Evolutionary conservation across 1,139 yeast genomes (phyloP).

Genomic region (Candida sojae): DNA sequence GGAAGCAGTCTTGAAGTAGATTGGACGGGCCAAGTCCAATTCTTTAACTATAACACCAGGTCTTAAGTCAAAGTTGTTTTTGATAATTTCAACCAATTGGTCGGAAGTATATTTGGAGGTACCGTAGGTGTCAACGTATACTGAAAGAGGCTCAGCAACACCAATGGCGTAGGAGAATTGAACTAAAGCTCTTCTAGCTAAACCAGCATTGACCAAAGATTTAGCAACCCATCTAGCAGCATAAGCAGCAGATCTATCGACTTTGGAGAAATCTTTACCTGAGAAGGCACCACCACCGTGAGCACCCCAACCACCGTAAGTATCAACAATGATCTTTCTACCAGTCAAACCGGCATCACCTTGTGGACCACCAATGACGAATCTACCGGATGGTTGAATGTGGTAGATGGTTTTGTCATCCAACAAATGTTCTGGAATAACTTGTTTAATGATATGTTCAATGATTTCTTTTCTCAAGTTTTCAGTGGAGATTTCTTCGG

Average conservation of each 20-base stretch:
- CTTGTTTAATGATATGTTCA: conserved; percentile 84
- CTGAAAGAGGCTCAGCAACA: conserved; percentile 98
- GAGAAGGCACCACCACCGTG: conserved; percentile 99
- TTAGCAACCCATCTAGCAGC: conserved; percentile 99
- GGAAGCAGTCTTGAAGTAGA: conserved; percentile 97
- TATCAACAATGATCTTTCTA: conserved; percentile 98
- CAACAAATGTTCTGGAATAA: conserved; percentile 84
- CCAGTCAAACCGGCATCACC: conserved; percentile 99
- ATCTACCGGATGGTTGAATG: conserved; percentile 99
- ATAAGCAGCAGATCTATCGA: conserved; percentile 99
- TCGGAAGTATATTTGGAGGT: conserved; percentile 88
- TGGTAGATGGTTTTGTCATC: conserved; percentile 96
- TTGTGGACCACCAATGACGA: conserved; percentile 99
- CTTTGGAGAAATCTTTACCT: conserved; percentile 99
- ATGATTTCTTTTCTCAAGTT: conserved; percentile 79
- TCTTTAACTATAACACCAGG: conserved; percentile 99
- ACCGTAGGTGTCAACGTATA: conserved; percentile 97
- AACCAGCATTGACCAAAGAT: conserved; percentile 90
- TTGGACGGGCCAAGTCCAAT: conserved; percentile 97
- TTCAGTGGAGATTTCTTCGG: conserved; percentile 92
- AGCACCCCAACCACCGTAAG: conserved; percentile 99
- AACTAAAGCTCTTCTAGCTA: conserved; percentile 96
- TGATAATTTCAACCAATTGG: conserved; percentile 87
- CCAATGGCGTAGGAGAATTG: conserved; percentile 99
- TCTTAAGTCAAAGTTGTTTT: conserved; percentile 95